Conservation (phyloP, 176 grass and related monocot genomes). For the Carex pumila region DNA sequence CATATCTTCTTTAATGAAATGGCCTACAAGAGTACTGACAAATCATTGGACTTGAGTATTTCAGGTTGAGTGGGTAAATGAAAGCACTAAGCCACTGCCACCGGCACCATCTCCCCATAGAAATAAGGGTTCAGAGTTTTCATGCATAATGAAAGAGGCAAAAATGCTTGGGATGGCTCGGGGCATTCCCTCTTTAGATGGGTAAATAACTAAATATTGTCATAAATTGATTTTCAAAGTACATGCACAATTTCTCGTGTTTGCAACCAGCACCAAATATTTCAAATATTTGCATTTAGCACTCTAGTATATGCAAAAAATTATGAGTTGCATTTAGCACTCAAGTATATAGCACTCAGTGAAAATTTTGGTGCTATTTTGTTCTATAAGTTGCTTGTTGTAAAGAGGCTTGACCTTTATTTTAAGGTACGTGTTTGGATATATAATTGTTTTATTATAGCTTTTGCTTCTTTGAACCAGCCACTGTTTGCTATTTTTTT, state of each 20-base stretch:
- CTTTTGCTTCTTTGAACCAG: too few relatives aligned
- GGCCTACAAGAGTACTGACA: neutral
- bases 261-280: neutral
- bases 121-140: constrained; percentile 84
- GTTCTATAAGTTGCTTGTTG: too few relatives aligned
- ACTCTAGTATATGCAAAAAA: too few relatives aligned
- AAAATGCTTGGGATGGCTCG: constrained; percentile 66
- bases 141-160: constrained; percentile 89
- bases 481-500: too few relatives aligned
- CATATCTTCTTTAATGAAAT: neutral
- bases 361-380: too few relatives aligned
- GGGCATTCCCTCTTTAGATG: constrained; percentile 84
- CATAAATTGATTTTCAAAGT: neutral
- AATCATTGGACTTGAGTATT: constrained; percentile 4
- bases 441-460: too few relatives aligned
- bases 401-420: too few relatives aligned
- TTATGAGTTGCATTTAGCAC: too few relatives aligned
- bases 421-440: too few relatives aligned
- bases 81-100: constrained; percentile 23
- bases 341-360: too few relatives aligned
- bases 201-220: too few relatives aligned
- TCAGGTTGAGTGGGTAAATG: constrained; percentile 42
- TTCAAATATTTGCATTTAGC: neutral
- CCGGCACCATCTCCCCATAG: constrained; percentile 50
- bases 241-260: neutral